Evolutionary conservation across 2,329 filamentous ascomycete species (phyloP).

Genomic region (Pseudogymnoascus sp.): DNA sequence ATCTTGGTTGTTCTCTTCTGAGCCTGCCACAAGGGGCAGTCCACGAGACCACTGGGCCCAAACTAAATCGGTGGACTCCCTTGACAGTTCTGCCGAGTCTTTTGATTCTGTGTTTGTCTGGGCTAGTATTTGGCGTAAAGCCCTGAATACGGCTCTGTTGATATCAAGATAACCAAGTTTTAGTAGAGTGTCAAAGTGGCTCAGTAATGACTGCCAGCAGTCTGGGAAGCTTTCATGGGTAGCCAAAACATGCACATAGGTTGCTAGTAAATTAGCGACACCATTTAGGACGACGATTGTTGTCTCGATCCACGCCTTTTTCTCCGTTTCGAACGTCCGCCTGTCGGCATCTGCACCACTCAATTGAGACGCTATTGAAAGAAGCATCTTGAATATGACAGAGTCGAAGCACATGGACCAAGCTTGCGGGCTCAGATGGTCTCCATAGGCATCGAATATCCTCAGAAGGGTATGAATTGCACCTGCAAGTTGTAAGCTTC

Average conservation of each 20-base stretch:
- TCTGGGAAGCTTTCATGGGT: constrained; percentile 57
- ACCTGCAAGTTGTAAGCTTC: constrained; percentile 38
- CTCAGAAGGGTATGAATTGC: constrained; percentile 84
- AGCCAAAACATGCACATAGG: constrained; percentile 66
- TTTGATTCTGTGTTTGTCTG: constrained; percentile 32
- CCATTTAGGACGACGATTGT: constrained; percentile 67
- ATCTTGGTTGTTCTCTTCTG: constrained; percentile 59
- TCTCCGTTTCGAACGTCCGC: constrained; percentile 33
- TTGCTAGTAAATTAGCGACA: constrained; percentile 63
- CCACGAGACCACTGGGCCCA: constrained; percentile 65
- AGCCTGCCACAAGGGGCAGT: constrained; percentile 42
- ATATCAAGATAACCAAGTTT: constrained; percentile 59
- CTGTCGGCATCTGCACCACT: constrained; percentile 29
- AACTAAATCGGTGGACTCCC: constrained; percentile 47
- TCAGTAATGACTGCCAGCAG: constrained; percentile 68
- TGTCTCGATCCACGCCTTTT: constrained; percentile 62
- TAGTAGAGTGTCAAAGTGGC: constrained; percentile 57
- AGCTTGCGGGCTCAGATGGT: constrained; percentile 65
- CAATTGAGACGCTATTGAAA: constrained; percentile 56
- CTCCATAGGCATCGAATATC: constrained; percentile 87
- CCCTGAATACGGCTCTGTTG: constrained; percentile 63
- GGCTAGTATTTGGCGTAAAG: constrained; percentile 55
- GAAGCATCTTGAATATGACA: constrained; percentile 71
- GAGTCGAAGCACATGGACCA: constrained; percentile 79
- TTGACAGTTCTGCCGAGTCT: constrained; percentile 25